Base-by-base conservation (phyloP, 805 yeast species). In the Cyberlindnera misumaiensis region DNA sequence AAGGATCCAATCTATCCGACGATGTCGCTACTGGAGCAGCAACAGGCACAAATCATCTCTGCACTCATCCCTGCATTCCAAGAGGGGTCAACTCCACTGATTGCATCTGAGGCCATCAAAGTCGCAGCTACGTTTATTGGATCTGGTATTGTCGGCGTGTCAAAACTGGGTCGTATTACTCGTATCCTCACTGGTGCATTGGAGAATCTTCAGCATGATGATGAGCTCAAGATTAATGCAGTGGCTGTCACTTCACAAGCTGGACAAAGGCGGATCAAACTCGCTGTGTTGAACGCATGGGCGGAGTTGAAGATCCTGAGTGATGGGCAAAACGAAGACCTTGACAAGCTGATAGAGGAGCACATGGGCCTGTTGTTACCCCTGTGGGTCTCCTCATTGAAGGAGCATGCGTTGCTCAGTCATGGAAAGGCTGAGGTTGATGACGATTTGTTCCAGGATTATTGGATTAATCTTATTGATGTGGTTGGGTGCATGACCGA, bases 11-110 rank as follows among this genome's bases (percentile, higher is more conserved):
- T 83, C 22, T 81, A 79, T 49, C 81, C 85, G 0, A 77, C 79
- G 3, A 72, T 73, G 12, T 73, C 90, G 0, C 68, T 88, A 9
- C 63, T 90, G 31, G 95, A 85, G 47, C 97, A 89, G 59, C 95
- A 84, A 52, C 96, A 93, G 52, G 97, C 97, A 0, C 96, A 87
- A 50, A 85, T 93, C 9, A 80, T 85, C 9, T 81, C 95, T 41
- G 95, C 97, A 0, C 67, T 90, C 40, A 73, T 87, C 35, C 96
- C 97, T 0, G 86, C 95, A 10, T 90, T 93, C 61, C 72, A 72
- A 26, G 65, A 72, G 3, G 89, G 80, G 14, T 80, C 88, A 40
- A 79, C 82, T 11, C 76, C 94, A 1, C 72, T 73, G 28, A 71
- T 87, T 1, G 88, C 90, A 1, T 74, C 84, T 16, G 74, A 73